A percentile compares a stretch with the other conserved stretches of the same genome.
These are phyloP conservation scores for Heterobasidion occidentale DNA, from an alignment of 1,284 basidiomycete genomes.

Conservation along the genomic window DNA sequence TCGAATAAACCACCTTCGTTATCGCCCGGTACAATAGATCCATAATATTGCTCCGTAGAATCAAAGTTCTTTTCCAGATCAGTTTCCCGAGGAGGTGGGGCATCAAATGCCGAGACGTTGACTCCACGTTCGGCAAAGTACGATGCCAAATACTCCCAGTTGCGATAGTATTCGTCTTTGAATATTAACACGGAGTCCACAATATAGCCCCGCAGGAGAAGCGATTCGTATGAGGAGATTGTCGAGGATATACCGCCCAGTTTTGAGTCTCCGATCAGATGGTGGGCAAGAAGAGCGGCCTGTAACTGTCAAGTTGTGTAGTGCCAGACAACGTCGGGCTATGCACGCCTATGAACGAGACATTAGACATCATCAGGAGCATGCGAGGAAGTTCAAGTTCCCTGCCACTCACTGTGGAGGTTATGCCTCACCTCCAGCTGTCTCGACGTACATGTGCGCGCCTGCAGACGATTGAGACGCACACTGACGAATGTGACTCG, in stretches of 20 bases:
- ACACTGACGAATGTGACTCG: slow-evolving; percentile 50
- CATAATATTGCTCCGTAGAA: slow-evolving; percentile 69
- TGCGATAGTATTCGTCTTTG: slow-evolving; percentile 80
- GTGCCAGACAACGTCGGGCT: slow-evolving; percentile 84
- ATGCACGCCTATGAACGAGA: slow-evolving; percentile 67
- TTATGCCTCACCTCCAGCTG: slow-evolving; percentile 76
- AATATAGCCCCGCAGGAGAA: slow-evolving; percentile 84
- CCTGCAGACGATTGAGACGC: slow-evolving; percentile 25
- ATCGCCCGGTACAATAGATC: slow-evolving; percentile 29
- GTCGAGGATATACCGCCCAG: slow-evolving; percentile 96
- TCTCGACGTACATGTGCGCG: slow-evolving; percentile 82
- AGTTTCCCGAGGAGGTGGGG: slow-evolving; percentile 50
- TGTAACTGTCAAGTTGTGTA: slow-evolving; percentile 80
- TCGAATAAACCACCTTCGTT: slow-evolving; percentile 35
- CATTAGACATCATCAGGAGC: background rate
- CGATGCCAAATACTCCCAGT: slow-evolving; percentile 73
- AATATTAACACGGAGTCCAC: slow-evolving; percentile 87
- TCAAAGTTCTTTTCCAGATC: slow-evolving; percentile 42
- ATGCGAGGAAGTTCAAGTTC: background rate
- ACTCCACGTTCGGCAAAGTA: slow-evolving; percentile 77
- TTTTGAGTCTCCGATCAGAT: slow-evolving; percentile 82
- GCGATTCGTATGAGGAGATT: slow-evolving; percentile 88
- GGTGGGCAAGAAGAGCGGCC: slow-evolving; percentile 81
- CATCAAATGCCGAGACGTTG: slow-evolving; percentile 46
- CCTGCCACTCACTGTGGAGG: slow-evolving; percentile 10